Percentiles rank a stretch among this genome's conserved stretches.
phyloP scores from a whole-genome alignment of 1,284 basidiomycete species.

The Rhodotorula sp. region DNA sequence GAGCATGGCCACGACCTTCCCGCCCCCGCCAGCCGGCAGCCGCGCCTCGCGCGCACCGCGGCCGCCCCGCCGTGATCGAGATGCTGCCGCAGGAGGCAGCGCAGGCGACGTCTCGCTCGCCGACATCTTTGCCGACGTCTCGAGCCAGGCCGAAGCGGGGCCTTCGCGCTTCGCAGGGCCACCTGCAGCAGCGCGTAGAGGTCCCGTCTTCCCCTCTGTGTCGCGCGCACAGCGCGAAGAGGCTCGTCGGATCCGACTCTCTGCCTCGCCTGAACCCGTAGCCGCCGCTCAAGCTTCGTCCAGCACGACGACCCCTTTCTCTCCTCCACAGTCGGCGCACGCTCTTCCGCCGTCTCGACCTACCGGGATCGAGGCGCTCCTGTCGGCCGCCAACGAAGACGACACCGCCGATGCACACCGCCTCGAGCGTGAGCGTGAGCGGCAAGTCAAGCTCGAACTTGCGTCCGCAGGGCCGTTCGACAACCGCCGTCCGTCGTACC shows the following conservation, averaged over 20 bases:
- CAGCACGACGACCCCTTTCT: neutral
- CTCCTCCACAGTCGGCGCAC: neutral
- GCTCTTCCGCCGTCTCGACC: too few relatives aligned
- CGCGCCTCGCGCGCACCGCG: neutral
- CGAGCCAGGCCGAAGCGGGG: constrained; percentile 8
- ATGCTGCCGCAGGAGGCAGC: too few relatives aligned
- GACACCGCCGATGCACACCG: neutral
- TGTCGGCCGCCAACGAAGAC: neutral
- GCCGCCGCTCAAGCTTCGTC: neutral
- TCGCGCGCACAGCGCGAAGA: constrained; percentile 23
- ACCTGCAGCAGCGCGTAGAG: neutral
- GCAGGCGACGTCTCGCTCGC: neutral
- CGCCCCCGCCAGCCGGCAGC: neutral
- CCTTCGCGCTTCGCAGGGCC: constrained; percentile 10
- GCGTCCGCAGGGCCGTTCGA: constrained; percentile 18
- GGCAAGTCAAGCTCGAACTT: constrained; percentile 13
- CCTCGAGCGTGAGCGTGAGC: neutral
- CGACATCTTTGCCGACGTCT: constrained; percentile 5
- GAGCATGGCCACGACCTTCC: neutral
- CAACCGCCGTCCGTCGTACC: constrained; percentile 4
- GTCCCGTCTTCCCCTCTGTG: constrained; percentile 37
- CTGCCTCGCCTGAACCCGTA: neutral
- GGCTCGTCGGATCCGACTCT: constrained; percentile 1
- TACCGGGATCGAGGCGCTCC: neutral
- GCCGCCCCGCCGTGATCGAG: neutral